A percentile compares a stretch with the other conserved stretches of the same genome.
phyloP scores from a whole-genome alignment of 148 eudicot species.

The Amaranthus cruentus region DNA sequence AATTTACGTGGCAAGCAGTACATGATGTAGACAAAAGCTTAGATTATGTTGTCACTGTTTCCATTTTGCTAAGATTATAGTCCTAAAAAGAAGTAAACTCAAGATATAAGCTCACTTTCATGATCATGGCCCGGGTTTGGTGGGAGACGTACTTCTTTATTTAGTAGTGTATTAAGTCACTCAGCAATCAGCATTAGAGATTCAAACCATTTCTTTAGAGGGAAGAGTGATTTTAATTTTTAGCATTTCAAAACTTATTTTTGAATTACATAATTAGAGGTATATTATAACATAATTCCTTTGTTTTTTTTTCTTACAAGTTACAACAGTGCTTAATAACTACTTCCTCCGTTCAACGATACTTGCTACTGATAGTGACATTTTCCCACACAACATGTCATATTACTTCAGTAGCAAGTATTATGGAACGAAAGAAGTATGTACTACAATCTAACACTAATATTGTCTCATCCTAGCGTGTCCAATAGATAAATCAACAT shows the following conservation, averaged over 20 bases:
- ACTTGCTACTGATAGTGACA: too few species aligned
- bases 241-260: not conserved
- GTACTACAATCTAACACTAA: too few species aligned
- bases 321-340: too few species aligned
- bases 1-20: conserved; percentile 22
- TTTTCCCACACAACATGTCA: too few species aligned
- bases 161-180: conserved; percentile 11
- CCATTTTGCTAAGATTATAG: conserved; percentile 13
- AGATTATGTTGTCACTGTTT: conserved; percentile 10
- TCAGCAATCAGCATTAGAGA: not conserved
- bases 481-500: too few species aligned
- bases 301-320: too few species aligned
- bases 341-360: too few species aligned
- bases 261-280: too few species aligned
- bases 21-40: conserved; percentile 24
- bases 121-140: conserved; percentile 19
- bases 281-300: too few species aligned
- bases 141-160: conserved; percentile 18
- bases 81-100: conserved; percentile 25
- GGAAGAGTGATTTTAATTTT: not conserved
- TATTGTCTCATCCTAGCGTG: too few species aligned
- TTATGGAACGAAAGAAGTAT: too few species aligned
- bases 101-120: conserved; percentile 19
- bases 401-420: too few species aligned
- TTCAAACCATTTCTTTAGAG: not conserved